Evolutionary conservation across 306 rosid genomes (phyloP), one percentile per base, ranked within the genome.

Genomic region (Glycine latifolia): DNA sequence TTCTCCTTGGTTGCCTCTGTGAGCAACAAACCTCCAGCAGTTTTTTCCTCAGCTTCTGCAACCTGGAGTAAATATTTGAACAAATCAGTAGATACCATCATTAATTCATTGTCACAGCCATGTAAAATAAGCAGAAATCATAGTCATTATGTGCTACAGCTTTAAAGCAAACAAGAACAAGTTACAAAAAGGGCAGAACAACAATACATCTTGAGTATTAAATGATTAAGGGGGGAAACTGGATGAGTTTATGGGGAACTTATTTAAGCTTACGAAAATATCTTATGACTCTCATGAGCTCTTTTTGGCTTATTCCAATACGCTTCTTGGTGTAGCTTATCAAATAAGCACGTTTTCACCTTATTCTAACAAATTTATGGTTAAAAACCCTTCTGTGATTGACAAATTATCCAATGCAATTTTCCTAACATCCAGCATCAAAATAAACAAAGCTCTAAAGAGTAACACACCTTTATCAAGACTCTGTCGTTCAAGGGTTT

Each of bases 401-500:
- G 53, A 41, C 15, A 10, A 52, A 53, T 37, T 3, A 56, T 54
- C 39, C 46, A 15, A 17, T 50, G 41, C 10, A 16, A 33, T 71
- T 67, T 48, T 16, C n/a, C 46, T 17, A 12, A 44, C 54, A 83
- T 70, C 58, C 58, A 77, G 72, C 39, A 60, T 63, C 48, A 67
- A 60, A 12, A 73, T 54, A 67, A 31, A 44, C 46, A 80, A 82
- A 39, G n/a, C 52, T 58, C 3, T 3, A 58, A 54, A 65, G 13
- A 41, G 77, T 10, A 65, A 49, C 86, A 20, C 50, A 93, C 99
- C 98, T 96, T 92, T 84, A 96, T 93, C 70, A 96, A 67, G 43
- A 96, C 97, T 83, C 98, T 87, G 43, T 92, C 99, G 71, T 90
- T 96, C 71, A 93, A 77, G 73, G 99, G 98, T 88, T 96, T 84